Conservation (phyloP, 805 yeast genomes). For the Pichia thaimueangensis region DNA sequence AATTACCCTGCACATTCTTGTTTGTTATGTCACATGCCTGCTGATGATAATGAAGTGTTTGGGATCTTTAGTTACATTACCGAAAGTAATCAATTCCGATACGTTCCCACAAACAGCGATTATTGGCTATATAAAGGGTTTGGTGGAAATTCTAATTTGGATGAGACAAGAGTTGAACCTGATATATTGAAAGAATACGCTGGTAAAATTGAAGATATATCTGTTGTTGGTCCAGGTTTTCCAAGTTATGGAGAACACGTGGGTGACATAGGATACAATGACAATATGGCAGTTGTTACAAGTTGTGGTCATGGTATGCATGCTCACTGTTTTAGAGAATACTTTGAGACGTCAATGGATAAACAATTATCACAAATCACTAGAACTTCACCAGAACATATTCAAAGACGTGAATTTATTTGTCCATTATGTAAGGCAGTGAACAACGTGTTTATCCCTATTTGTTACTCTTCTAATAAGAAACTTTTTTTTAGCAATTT, state of each 20-base stretch:
- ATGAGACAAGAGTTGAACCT: constrained; percentile 15
- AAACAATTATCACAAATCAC: constrained; percentile 65
- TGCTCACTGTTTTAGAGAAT: constrained; percentile 63
- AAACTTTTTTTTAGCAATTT: constrained; percentile 19
- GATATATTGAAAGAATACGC: constrained; percentile 26
- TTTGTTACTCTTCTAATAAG: constrained; percentile 49
- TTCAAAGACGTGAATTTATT: constrained; percentile 62
- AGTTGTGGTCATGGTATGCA: constrained; percentile 97
- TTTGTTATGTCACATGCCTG: constrained; percentile 75
- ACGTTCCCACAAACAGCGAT: constrained; percentile 49
- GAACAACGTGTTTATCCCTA: constrained; percentile 77
- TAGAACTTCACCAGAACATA: constrained; percentile 72
- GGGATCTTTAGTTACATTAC: constrained; percentile 66
- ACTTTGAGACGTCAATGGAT: constrained; percentile 46
- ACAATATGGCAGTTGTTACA: constrained; percentile 45
- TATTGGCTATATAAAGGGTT: constrained; percentile 65
- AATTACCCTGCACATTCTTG: constrained; percentile 69
- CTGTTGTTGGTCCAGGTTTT: constrained; percentile 69
- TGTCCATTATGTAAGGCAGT: constrained; percentile 91
- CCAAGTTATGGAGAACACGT: constrained; percentile 27
- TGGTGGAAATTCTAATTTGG: constrained; percentile 41
- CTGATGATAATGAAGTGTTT: constrained; percentile 52
- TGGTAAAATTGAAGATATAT: constrained; percentile 29
- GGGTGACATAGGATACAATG: constrained; percentile 26
- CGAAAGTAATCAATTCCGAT: constrained; percentile 53